A percentile compares a stretch with the other conserved stretches of the same genome.
Evolutionary conservation across 2,329 filamentous ascomycete species (phyloP).

Genomic region (Cryphonectria carpinicola): DNA sequence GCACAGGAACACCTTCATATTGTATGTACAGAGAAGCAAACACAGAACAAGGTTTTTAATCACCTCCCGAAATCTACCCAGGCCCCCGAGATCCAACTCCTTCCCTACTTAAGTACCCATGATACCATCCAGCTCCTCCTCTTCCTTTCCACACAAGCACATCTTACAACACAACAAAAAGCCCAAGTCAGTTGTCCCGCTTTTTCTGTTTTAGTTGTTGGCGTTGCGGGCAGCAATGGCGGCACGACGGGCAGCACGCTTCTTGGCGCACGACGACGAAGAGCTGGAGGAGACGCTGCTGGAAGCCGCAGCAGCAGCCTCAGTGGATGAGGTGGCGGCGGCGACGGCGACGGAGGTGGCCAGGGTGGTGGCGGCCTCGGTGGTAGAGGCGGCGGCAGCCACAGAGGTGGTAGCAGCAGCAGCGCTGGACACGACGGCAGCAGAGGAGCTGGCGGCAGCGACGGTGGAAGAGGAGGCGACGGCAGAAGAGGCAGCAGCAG

Average conservation of each 20-base stretch:
- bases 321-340: conserved; percentile 3
- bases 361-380: conserved; percentile 21
- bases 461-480: not conserved
- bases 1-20: conserved; percentile 8
- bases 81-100: not conserved
- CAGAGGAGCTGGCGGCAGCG: conserved; percentile 2
- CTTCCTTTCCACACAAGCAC: not conserved
- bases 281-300: conserved; percentile 7
- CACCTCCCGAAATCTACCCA: not conserved
- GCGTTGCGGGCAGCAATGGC: conserved; percentile 8
- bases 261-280: conserved; percentile 20
- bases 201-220: not conserved
- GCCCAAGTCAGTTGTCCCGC: not conserved
- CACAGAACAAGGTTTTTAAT: not conserved
- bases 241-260: conserved; percentile 19
- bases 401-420: no score
- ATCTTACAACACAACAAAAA: not conserved
- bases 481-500: conserved; percentile 1
- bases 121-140: not conserved
- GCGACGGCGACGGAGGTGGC: conserved; percentile 21
- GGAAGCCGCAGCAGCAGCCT: conserved; percentile 5
- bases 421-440: not conserved
- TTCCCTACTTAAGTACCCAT: not conserved
- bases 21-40: conserved; percentile 16
- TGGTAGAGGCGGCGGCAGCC: conserved; percentile 12